These are phyloP conservation scores for Russula brevipes DNA, from an alignment of 768 basidiomycete species.

Conservation along the genomic window DNA sequence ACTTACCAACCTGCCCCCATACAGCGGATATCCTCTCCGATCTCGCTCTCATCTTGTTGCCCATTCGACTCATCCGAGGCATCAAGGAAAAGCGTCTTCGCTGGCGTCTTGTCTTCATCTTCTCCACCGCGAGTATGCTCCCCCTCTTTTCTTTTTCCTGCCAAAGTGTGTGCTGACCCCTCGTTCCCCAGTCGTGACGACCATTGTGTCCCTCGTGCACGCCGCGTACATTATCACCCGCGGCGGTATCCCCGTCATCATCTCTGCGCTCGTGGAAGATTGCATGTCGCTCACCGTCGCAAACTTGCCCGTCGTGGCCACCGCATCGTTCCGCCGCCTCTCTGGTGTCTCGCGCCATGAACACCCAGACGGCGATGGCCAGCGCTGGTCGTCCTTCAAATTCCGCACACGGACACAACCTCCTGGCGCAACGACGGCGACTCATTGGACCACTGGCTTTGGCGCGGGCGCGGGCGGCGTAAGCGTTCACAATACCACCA, in stretches of 20 bases:
- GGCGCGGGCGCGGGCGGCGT: not conserved
- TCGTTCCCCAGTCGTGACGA: slow-evolving; percentile 25
- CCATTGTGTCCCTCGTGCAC: slow-evolving; percentile 32
- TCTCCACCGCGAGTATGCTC: slow-evolving; percentile 46
- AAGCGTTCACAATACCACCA: not conserved
- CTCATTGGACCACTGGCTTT: not conserved
- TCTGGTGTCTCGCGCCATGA: not conserved
- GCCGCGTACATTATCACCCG: slow-evolving; percentile 28
- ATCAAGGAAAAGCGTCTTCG: slow-evolving; percentile 39
- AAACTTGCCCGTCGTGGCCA: slow-evolving; percentile 21
- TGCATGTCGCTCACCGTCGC: slow-evolving; percentile 22
- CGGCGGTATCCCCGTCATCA: slow-evolving; percentile 31
- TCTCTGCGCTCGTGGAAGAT: slow-evolving; percentile 33
- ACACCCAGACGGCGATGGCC: slow-evolving; percentile 19
- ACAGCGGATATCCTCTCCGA: slow-evolving; percentile 48
- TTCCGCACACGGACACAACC: slow-evolving; percentile 20
- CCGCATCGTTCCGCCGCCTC: slow-evolving; percentile 15
- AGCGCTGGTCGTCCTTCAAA: slow-evolving; percentile 25
- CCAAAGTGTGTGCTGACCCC: not conserved
- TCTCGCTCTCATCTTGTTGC: slow-evolving; percentile 41
- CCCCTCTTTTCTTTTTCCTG: not conserved
- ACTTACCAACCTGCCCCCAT: not conserved
- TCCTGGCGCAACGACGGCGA: not conserved
- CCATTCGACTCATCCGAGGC: slow-evolving; percentile 41
- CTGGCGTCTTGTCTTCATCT: slow-evolving; percentile 43